Evolutionary conservation across 1,284 basidiomycete genomes (phyloP).

Genomic region (Rhodotorula glutinis): DNA sequence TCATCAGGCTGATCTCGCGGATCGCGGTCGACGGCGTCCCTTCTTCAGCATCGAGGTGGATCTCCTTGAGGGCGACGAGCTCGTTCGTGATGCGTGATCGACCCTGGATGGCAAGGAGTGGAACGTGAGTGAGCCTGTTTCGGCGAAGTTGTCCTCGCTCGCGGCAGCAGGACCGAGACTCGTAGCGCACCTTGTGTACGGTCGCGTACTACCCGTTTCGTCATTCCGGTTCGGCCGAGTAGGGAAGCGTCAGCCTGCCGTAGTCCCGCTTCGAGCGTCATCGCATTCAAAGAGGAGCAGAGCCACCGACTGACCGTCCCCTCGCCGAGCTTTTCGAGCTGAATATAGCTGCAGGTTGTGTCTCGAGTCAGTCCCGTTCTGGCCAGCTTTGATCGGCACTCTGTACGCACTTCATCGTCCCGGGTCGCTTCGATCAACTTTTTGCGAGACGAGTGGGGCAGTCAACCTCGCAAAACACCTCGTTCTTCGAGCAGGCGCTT

Average conservation of each 20-base stretch:
- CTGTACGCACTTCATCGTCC: neutral
- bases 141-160: neutral
- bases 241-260: neutral
- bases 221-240: neutral
- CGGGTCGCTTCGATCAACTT: neutral
- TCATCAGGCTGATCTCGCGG: slow-evolving; percentile 93
- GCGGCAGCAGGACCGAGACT: too few relatives aligned
- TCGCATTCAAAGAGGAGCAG: neutral
- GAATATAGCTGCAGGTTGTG: slow-evolving; percentile 36
- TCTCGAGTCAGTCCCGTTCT: neutral
- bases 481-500: too few relatives aligned
- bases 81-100: slow-evolving; percentile 75
- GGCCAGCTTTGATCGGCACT: neutral
- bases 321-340: slow-evolving; percentile 51
- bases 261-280: neutral
- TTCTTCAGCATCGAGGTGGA: slow-evolving; percentile 92
- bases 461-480: too few relatives aligned
- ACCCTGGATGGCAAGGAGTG: slow-evolving; percentile 34
- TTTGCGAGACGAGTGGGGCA: neutral
- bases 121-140: neutral
- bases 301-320: slow-evolving; percentile 36
- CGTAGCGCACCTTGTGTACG: slow-evolving; percentile 59
- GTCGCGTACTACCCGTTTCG: slow-evolving; percentile 30
- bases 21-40: slow-evolving; percentile 93
- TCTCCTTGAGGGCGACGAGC: slow-evolving; percentile 84